phyloP scores from a whole-genome alignment of 1,284 basidiomycete species.

The Singerocomus inundabilis region DNA sequence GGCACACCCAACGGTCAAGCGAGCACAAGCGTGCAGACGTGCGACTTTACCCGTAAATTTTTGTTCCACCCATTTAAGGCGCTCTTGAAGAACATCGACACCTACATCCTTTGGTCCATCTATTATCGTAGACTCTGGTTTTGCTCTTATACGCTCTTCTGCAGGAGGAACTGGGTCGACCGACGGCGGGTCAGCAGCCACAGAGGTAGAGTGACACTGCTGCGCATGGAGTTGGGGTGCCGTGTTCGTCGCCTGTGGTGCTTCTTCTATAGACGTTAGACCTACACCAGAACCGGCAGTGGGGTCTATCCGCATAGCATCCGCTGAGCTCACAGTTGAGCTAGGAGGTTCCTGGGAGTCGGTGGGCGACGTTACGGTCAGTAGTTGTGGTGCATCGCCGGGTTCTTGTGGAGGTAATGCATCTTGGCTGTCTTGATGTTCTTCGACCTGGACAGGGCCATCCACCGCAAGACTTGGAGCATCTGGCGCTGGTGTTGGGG shows the following conservation, averaged over 20 bases:
- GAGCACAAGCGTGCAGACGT: not conserved
- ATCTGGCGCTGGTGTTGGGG: constrained; percentile 43
- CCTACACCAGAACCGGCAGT: not conserved
- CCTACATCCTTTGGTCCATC: constrained; percentile 29
- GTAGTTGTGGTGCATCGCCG: not conserved
- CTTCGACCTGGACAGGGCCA: not conserved
- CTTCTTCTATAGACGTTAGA: not conserved
- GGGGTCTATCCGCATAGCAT: not conserved
- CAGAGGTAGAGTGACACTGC: not conserved
- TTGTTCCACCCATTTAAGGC: constrained; percentile 67
- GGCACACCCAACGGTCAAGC: constrained; percentile 4
- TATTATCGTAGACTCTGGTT: constrained; percentile 6
- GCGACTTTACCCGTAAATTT: constrained; percentile 58
- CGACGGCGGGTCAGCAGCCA: constrained; percentile 2
- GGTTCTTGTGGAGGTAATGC: constrained; percentile 6
- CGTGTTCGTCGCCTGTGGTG: not conserved
- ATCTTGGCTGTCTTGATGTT: not conserved
- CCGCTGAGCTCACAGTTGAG: not conserved
- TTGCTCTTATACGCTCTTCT: not conserved
- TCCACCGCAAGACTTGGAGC: not conserved
- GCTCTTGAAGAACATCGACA: constrained; percentile 60
- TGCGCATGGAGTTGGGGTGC: not conserved
- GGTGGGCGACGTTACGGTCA: not conserved
- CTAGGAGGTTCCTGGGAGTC: not conserved
- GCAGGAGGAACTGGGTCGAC: not conserved